Percentiles rank a stretch among this genome's conserved stretches.
Evolutionary conservation across 306 rosid genomes (phyloP).

Genomic region (Quercus rubra): DNA sequence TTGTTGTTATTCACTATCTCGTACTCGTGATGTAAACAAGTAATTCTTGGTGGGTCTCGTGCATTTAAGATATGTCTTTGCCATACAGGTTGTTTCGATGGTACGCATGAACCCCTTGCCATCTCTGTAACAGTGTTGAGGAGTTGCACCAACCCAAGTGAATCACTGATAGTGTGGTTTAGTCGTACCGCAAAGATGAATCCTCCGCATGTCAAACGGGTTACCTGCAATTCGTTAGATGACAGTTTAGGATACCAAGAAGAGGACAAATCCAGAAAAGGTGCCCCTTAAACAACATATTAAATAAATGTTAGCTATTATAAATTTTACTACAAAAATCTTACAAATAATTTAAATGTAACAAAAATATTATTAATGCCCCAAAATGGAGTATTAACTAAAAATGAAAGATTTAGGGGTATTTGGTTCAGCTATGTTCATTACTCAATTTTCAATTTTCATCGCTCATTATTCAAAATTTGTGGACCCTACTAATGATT

Average conservation of each 20-base stretch:
- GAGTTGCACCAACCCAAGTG: not conserved
- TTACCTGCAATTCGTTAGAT: not conserved
- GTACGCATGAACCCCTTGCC: not conserved
- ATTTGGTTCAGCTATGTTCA: too few relatives aligned
- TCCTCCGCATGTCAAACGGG: not conserved
- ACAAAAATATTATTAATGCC: too few relatives aligned
- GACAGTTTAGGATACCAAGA: not conserved
- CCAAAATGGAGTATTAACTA: too few relatives aligned
- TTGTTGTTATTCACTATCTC: not conserved
- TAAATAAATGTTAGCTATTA: too few relatives aligned
- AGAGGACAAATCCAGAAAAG: too few relatives aligned
- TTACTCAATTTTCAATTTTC: too few relatives aligned
- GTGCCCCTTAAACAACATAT: too few relatives aligned
- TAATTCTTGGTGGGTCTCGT: not conserved
- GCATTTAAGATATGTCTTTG: not conserved
- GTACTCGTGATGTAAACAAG: not conserved
- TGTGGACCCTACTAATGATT: too few relatives aligned
- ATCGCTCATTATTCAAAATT: too few relatives aligned
- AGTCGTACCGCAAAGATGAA: not conserved
- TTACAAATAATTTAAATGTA: too few relatives aligned
- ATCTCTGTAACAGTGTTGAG: not conserved
- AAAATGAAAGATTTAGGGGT: too few relatives aligned
- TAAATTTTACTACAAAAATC: too few relatives aligned
- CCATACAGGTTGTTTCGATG: not conserved
- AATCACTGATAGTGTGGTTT: not conserved